phyloP scores from a whole-genome alignment of 2,329 filamentous ascomycete genomes.

The Helminthosporium solani region DNA sequence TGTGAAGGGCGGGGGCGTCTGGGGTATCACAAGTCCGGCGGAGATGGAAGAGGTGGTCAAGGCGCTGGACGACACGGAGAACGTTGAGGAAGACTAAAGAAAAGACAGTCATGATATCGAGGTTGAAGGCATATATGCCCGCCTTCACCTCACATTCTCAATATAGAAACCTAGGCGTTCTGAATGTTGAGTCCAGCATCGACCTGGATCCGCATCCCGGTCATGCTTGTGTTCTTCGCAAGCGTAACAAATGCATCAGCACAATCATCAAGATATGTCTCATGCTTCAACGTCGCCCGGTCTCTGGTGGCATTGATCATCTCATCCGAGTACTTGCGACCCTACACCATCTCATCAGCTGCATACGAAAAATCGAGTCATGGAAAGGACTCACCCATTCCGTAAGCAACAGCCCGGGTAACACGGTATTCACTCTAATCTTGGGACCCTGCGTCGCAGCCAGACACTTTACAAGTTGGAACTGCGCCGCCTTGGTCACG shows the following conservation, averaged over 20 bases:
- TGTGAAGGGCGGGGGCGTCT: slow-evolving; percentile 86
- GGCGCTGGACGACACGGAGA: slow-evolving; percentile 51
- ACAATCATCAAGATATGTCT: slow-evolving; percentile 55
- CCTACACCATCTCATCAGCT: slow-evolving; percentile 37
- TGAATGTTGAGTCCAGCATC: slow-evolving; percentile 39
- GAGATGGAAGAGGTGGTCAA: slow-evolving; percentile 50
- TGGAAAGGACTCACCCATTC: slow-evolving; percentile 40
- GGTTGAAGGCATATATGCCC: too few relatives aligned
- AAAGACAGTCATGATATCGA: background rate
- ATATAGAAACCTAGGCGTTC: slow-evolving; percentile 10
- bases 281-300: slow-evolving; percentile 61
- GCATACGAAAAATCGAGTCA: too few relatives aligned
- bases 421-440: slow-evolving; percentile 64
- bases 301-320: slow-evolving; percentile 55
- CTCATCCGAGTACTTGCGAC: slow-evolving; percentile 59
- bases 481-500: slow-evolving; percentile 73
- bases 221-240: slow-evolving; percentile 56
- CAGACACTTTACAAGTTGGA: slow-evolving; percentile 67
- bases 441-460: slow-evolving; percentile 63
- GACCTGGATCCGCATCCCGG: slow-evolving; percentile 49
- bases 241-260: slow-evolving; percentile 57
- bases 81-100: slow-evolving; percentile 38
- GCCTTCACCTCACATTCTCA: background rate
- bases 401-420: slow-evolving; percentile 66
- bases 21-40: slow-evolving; percentile 81